Percentiles rank a stretch among this genome's conserved stretches.
Conservation (phyloP, 2,329 filamentous ascomycete species). For the Daldinia sp. region DNA sequence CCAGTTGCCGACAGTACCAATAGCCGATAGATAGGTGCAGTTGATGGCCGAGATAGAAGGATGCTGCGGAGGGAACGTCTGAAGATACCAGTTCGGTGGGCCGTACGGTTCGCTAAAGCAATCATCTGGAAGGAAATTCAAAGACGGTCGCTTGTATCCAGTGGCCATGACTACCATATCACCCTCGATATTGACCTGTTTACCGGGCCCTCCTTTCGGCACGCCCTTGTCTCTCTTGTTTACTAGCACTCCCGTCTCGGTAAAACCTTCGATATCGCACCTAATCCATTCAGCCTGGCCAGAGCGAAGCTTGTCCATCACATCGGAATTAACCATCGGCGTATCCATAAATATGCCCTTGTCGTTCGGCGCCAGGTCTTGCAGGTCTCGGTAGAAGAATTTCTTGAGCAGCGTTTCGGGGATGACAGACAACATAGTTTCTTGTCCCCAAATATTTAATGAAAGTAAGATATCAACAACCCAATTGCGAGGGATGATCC, state of each 20-base stretch:
- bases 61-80: conserved; percentile 83
- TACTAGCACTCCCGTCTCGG: conserved; percentile 73
- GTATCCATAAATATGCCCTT: conserved; percentile 86
- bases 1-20: conserved; percentile 86
- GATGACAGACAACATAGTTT: conserved; percentile 81
- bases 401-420: conserved; percentile 80
- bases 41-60: conserved; percentile 84
- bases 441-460: conserved; percentile 82
- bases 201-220: conserved; percentile 79
- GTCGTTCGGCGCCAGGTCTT: conserved; percentile 76
- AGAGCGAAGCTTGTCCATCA: conserved; percentile 79
- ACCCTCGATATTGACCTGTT: conserved; percentile 72
- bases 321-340: conserved; percentile 87
- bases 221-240: conserved; percentile 79
- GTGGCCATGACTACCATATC: conserved; percentile 88
- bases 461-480: conserved; percentile 79
- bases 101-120: conserved; percentile 79
- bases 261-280: conserved; percentile 79
- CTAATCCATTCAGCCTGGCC: conserved; percentile 83
- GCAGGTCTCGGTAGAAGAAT: conserved; percentile 85
- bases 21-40: conserved; percentile 81
- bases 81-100: conserved; percentile 89
- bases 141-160: conserved; percentile 79
- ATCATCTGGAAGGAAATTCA: conserved; percentile 79
- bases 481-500: conserved; percentile 86